These are phyloP conservation scores for Nitzschia sp. DNA, from an alignment of 108 stramenopile genomes.

Conservation along the genomic window DNA sequence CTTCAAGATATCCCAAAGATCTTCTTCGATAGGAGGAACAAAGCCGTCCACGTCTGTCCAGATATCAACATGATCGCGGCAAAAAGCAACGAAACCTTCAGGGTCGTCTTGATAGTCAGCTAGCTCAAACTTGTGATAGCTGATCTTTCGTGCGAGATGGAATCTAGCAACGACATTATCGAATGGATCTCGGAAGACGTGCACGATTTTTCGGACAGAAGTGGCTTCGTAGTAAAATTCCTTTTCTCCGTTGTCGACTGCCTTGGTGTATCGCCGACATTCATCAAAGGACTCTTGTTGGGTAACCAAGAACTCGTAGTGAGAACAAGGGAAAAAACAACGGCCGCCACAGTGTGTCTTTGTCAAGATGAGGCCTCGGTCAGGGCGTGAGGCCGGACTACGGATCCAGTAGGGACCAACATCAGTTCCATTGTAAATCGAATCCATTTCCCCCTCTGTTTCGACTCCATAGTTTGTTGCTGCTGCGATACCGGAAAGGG, in stretches of 20 bases:
- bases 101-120: background rate
- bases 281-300: background rate
- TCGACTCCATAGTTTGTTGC: background rate
- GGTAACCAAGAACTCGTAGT: background rate
- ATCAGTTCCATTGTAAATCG: background rate
- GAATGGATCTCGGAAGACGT: background rate
- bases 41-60: background rate
- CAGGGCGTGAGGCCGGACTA: background rate
- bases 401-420: background rate
- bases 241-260: background rate
- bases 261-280: background rate
- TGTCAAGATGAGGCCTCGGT: background rate
- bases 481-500: background rate
- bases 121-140: background rate
- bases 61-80: background rate
- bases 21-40: background rate
- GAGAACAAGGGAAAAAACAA: background rate
- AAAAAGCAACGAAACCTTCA: background rate
- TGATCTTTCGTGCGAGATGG: background rate
- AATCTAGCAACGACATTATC: background rate
- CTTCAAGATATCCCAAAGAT: background rate
- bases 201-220: background rate
- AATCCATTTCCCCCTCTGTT: background rate
- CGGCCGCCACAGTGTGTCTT: background rate
- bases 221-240: background rate